Evolutionary conservation across 163 green algal species (phyloP).

Genomic region (Trebouxiophyceae sp.): DNA sequence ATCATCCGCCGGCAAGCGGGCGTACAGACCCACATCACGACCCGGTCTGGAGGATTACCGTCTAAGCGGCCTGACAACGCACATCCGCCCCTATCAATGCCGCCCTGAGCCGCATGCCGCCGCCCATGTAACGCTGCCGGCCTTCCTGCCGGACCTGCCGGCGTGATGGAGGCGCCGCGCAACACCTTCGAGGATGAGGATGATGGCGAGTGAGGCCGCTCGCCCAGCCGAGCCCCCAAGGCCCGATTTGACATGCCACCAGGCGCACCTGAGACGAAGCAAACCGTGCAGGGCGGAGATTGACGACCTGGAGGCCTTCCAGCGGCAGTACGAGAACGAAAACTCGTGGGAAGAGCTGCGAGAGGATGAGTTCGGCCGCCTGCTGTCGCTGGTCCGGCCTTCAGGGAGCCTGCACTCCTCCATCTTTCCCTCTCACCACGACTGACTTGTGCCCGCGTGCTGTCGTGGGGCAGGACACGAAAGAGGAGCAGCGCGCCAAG

Average conservation of each 20-base stretch:
- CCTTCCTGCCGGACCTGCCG: neutral
- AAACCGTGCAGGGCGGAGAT: conserved; percentile 3
- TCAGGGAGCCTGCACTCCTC: neutral
- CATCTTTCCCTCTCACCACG: neutral
- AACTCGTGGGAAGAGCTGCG: conserved; percentile 82
- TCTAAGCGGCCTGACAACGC: too few relatives aligned
- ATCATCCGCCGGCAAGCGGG: too few relatives aligned
- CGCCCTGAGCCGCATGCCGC: too few relatives aligned
- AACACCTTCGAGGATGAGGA: neutral
- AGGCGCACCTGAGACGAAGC: too few relatives aligned
- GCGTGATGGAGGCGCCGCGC: neutral
- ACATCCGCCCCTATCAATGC: too few relatives aligned
- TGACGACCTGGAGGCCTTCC: conserved; percentile 46
- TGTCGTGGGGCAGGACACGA: conserved; percentile 56
- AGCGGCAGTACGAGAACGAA: conserved; percentile 71
- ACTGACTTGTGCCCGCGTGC: neutral
- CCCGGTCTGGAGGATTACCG: too few relatives aligned
- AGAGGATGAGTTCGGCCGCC: conserved; percentile 78
- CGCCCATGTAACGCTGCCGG: too few relatives aligned
- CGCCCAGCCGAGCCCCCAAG: too few relatives aligned
- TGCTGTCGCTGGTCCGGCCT: conserved; percentile 47
- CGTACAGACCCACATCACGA: too few relatives aligned
- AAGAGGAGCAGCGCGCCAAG: conserved; percentile 54
- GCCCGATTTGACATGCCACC: too few relatives aligned
- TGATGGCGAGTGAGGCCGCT: neutral